Base-by-base conservation (phyloP, 2,329 filamentous ascomycete species). In the Neospermospora avenae region DNA sequence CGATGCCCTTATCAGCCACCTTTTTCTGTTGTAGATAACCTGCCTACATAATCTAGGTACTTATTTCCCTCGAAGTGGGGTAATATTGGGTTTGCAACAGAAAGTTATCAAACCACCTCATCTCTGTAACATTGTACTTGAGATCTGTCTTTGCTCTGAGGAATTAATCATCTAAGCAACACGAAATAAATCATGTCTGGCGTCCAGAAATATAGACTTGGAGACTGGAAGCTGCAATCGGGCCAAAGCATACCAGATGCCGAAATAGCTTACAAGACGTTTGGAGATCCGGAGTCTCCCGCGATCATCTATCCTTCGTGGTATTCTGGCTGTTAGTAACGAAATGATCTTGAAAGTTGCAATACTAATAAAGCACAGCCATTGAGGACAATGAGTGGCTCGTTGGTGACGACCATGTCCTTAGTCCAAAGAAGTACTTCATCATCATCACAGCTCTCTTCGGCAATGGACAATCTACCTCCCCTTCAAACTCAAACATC, bases 381-480 rank as follows among this genome's bases (percentile, higher is more conserved):
- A 89, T 93, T 63, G 76, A 80, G 2, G 86, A 90, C 68, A 93
- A 93, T 62, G 80, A 88, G 70, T 92, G 89, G 89, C 81, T 93
- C 11, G 80, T 90, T 44, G 70, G 70, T 57, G 69, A 71, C 55
- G 58, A 69, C 7, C 65, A 70, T 71, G 81, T 85, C 0, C 77
- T 93, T 45, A 81, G 81, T 62, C 88, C 89, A 0, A 76, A 77
- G 14, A 80, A 84, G 49, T 88, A 86, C 74, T 89, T 83, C 73
- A 88, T 90, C 60, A 81, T 90, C 67, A 82, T 90, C 63, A 79
- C 84, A 0, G 87, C 86, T 0, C 77, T 90, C 3, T 88, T 90
- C 66, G 87, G 87, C 5, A 89, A 90, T 65, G 81, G 84, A 2
- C 81, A 90, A 69, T 89, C 85, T 1, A 84, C 81, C 0, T 88